Evolutionary conservation across 2,329 filamentous ascomycete species (phyloP).

Genomic region (Diaporthe sp.): DNA sequence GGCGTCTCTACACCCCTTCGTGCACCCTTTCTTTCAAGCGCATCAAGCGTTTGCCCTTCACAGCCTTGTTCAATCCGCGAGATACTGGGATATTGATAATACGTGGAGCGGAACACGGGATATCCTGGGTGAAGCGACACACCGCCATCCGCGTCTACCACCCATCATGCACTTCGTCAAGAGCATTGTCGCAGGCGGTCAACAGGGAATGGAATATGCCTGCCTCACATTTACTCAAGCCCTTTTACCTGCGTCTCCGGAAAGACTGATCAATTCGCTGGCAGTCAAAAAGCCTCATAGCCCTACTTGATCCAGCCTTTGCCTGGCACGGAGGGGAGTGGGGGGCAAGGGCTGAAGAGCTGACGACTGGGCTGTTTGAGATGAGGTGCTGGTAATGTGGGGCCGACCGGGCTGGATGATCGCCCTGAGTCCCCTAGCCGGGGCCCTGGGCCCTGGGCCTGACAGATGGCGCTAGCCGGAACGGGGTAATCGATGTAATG

Average conservation of each 20-base stretch:
- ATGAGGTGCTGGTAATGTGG: slow-evolving; percentile 10
- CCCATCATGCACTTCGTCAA: neutral
- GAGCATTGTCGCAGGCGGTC: slow-evolving; percentile 1
- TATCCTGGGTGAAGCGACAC: neutral
- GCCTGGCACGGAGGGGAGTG: neutral
- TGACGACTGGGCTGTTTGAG: slow-evolving; percentile 1
- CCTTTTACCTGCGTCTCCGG: neutral
- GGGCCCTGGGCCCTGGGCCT: neutral
- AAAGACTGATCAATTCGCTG: neutral
- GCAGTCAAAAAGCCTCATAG: neutral
- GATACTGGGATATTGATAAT: neutral
- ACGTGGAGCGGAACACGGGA: neutral
- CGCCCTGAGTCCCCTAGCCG: neutral
- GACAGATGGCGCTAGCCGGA: slow-evolving; percentile 21
- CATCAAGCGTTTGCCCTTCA: neutral
- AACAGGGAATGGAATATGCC: neutral
- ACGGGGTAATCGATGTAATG: neutral
- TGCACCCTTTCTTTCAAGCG: neutral
- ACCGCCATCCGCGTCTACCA: neutral
- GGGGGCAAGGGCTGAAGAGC: neutral
- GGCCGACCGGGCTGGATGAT: neutral
- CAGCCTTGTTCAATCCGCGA: neutral
- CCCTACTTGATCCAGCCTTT: neutral
- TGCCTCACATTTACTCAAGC: neutral
- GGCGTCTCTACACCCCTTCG: no score